Conservation (phyloP, 78 protist genomes). For the Dictyostelium discoideum region DNA sequence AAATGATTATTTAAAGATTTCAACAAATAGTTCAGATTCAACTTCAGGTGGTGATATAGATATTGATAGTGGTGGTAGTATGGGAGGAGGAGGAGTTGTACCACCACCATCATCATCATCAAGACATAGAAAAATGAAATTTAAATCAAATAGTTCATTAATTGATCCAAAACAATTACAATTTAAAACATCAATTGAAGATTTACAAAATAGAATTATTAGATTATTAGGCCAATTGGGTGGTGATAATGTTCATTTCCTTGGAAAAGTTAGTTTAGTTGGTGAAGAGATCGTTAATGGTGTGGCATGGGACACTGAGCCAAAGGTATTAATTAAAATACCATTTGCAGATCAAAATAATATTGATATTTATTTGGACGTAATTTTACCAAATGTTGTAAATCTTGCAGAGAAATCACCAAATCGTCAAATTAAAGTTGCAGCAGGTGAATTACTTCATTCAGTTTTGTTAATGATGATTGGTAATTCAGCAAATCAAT, state of each 20-base stretch:
- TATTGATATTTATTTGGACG: slow-evolving; percentile 36
- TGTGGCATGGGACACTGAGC: slow-evolving; percentile 81
- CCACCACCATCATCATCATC: background rate
- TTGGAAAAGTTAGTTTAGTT: slow-evolving; percentile 23
- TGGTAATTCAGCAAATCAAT: slow-evolving; percentile 71
- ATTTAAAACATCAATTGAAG: slow-evolving; percentile 37
- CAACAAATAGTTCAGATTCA: background rate
- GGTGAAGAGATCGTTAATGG: slow-evolving; percentile 25
- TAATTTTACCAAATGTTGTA: slow-evolving; percentile 74
- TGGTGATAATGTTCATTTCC: slow-evolving; percentile 39
- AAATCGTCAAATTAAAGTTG: slow-evolving; percentile 87
- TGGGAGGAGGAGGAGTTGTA: background rate
- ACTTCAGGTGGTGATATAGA: background rate
- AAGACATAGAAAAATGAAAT: slow-evolving; percentile 6
- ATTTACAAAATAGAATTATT: slow-evolving; percentile 74
- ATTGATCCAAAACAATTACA: slow-evolving; percentile 31
- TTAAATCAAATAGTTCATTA: background rate
- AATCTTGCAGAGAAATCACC: slow-evolving; percentile 76
- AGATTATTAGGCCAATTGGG: slow-evolving; percentile 82
- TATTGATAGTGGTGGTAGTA: background rate
- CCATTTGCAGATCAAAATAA: slow-evolving; percentile 69
- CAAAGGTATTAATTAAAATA: slow-evolving; percentile 24
- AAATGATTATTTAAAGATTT: slow-evolving; percentile 61
- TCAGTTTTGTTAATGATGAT: slow-evolving; percentile 78
- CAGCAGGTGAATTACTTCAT: slow-evolving; percentile 92